Evolutionary conservation across 2,329 filamentous ascomycete genomes (phyloP), one percentile per base, ranked within the genome.

Genomic region (Cercospora citrullina): DNA sequence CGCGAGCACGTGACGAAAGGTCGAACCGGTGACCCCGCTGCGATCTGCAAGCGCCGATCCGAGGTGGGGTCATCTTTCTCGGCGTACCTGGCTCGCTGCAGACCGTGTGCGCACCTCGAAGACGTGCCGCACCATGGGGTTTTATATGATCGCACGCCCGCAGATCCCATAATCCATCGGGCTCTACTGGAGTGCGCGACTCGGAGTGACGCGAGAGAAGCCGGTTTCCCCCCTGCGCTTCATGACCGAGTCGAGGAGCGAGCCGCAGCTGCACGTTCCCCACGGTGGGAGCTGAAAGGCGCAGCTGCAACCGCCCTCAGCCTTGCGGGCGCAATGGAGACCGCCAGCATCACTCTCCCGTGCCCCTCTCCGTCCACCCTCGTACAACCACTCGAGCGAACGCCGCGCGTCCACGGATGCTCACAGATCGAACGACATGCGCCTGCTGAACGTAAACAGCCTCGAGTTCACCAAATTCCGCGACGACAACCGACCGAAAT

Each of bases 361-460:
- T 21, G 2, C 1, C 33, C 58, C 58, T 31, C 58, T 60, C 30
- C 23, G 8, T 18, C 2, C 14, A 16, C 8, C n/a, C 2, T 5
- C 30, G 5, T 30, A 36, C 33, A 5, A n/a, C 6, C 58, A 12
- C 53, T 57, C 53, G 30, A 3, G 53, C 7, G 16, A 28, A 57
- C 5, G 53, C 21, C 5, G 58, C 58, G 31, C 30, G 14, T 51
- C 18, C 23, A 18, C 58, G 4, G 8, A 33, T 28, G 18, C 30
- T 23, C 58, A n/a, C 58, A 60, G 21, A 39, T 7, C 2, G 16
- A 23, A 31, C 30, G 48, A 42, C 31, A 71, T 71, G 69, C 57
- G 69, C 16, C 62, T 71, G 6, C 58, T 71, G 12, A 68, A 72
- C 36, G 65, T 73, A 23, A 23, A 69, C 31, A 67, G 21, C 59